phyloP scores from a whole-genome alignment of 352 stramenopile species.

The Phytophthora fragariae region DNA sequence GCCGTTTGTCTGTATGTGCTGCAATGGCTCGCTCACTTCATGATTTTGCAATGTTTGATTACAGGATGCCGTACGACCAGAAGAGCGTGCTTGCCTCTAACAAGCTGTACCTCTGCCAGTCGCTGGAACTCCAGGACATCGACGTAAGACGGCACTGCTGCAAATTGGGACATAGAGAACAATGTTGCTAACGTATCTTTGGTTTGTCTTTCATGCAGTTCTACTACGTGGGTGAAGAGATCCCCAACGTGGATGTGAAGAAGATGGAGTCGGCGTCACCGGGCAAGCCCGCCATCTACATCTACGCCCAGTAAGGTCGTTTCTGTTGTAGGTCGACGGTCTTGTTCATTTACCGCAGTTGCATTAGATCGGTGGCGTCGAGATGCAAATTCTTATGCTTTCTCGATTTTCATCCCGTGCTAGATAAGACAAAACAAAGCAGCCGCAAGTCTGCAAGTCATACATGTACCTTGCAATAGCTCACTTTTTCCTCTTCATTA shows the following conservation, averaged over 20 bases:
- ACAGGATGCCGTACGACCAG: slow-evolving; percentile 96
- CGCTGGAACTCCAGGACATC: slow-evolving; percentile 91
- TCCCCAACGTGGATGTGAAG: slow-evolving; percentile 79
- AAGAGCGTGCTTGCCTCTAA: slow-evolving; percentile 92
- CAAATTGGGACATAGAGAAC: neutral
- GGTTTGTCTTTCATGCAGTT: slow-evolving; percentile 49
- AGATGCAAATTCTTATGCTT: neutral
- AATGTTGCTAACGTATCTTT: slow-evolving; percentile 8
- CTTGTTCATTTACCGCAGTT: slow-evolving; percentile 19
- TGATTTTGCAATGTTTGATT: slow-evolving; percentile 20
- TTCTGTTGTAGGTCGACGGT: slow-evolving; percentile 3
- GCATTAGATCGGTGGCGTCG: slow-evolving; percentile 28
- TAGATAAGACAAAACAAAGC: slow-evolving; percentile 19
- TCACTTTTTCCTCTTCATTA: neutral
- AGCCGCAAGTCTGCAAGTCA: slow-evolving; percentile 23
- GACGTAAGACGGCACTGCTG: slow-evolving; percentile 39
- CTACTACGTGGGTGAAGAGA: slow-evolving; percentile 78
- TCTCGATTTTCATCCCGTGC: slow-evolving; percentile 12
- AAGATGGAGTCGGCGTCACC: slow-evolving; percentile 86
- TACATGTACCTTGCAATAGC: slow-evolving; percentile 26
- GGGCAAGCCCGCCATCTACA: slow-evolving; percentile 83
- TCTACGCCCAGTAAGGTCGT: slow-evolving; percentile 65
- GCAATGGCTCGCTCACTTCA: slow-evolving; percentile 17
- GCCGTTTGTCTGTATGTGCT: neutral
- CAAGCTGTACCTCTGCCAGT: slow-evolving; percentile 91